Evolutionary conservation across 2,329 filamentous ascomycete species (phyloP), one percentile per base, ranked within the genome.

Genomic region (Diplodia scrobiculata): DNA sequence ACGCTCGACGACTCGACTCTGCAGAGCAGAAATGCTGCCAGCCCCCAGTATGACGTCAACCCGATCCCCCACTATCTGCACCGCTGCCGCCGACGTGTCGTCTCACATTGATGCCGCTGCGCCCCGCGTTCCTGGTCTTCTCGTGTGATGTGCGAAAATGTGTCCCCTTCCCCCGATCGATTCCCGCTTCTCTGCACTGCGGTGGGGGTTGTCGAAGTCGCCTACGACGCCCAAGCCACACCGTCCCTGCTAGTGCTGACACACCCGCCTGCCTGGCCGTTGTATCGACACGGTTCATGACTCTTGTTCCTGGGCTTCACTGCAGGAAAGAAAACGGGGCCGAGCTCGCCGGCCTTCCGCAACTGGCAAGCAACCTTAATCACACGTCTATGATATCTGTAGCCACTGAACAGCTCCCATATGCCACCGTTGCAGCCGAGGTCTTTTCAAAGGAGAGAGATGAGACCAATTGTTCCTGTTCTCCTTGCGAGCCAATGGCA

Each of bases 61-160:
- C 38, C 7, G 11, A 47, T 60, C 38, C 25, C 38, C 21, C 55
- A 25, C 38, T 19, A 5, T 36, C 29, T 27, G 38, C 34, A 36
- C 34, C 34, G 34, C 34, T 11, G 9, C 21, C n/a, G 54, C 54
- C 54, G 36, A 41, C 55, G 25, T 47, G 38, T 50, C 58, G 58
- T 62, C 58, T 62, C 58, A 62, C 45, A 62, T 62, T 62, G 58
- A 62, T 36, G 58, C 58, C 45, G 58, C 58, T 32, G 58, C 58
- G 29, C 58, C 21, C 58, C 58, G 58, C 58, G 58, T 50, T n/a
- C 58, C 58, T 32, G 27, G 41, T 14, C 21, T 11, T 14, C 55
- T 60, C 55, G 55, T 36, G 38, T 19, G 10, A 62, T 36, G 32
- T 62, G 58, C 58, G 19, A 32, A 3, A 2, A 17, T 17, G 38